Conservation (phyloP, 1,284 basidiomycete species). For the Pisolithus thermaeus region DNA sequence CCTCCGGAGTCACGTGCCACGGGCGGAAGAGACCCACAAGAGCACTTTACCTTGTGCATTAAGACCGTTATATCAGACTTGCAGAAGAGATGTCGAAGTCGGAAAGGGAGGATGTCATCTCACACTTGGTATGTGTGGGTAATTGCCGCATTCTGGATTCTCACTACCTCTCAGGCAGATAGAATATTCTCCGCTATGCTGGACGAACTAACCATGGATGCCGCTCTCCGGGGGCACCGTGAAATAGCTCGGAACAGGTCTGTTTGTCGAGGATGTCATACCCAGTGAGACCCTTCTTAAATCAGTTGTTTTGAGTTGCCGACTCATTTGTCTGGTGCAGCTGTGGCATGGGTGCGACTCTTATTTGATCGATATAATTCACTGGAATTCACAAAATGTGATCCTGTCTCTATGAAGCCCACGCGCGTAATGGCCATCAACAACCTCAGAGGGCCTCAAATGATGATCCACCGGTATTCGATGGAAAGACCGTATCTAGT, state of each 20-base stretch:
- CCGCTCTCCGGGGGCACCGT: conserved; percentile 65
- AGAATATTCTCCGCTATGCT: conserved; percentile 68
- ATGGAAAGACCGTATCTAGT: conserved; percentile 31
- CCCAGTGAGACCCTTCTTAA: conserved; percentile 41
- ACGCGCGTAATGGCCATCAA: conserved; percentile 18
- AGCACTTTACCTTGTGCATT: no score
- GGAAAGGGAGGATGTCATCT: conserved; percentile 56
- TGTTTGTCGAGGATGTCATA: conserved; percentile 62
- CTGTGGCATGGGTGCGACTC: conserved; percentile 25
- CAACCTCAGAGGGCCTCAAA: conserved; percentile 16
- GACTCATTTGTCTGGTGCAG: conserved; percentile 14
- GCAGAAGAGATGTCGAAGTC: conserved; percentile 39
- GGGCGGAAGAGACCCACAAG: no score
- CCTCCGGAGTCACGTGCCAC: no score
- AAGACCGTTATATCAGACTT: no score
- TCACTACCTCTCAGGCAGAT: conserved; percentile 40
- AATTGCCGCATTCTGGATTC: conserved; percentile 1
- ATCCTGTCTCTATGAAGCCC: conserved; percentile 16
- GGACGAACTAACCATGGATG: conserved; percentile 71
- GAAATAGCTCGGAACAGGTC: conserved; percentile 55
- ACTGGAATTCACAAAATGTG: conserved; percentile 5
- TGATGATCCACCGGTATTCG: conserved; percentile 17
- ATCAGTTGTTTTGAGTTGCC: neutral
- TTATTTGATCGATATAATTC: neutral
- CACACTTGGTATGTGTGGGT: conserved; percentile 42